Percentiles rank a stretch among this genome's conserved stretches.
These are phyloP conservation scores for Zygosaccharomyces bailii DNA, from an alignment of 805 yeast species.

Conservation along the genomic window DNA sequence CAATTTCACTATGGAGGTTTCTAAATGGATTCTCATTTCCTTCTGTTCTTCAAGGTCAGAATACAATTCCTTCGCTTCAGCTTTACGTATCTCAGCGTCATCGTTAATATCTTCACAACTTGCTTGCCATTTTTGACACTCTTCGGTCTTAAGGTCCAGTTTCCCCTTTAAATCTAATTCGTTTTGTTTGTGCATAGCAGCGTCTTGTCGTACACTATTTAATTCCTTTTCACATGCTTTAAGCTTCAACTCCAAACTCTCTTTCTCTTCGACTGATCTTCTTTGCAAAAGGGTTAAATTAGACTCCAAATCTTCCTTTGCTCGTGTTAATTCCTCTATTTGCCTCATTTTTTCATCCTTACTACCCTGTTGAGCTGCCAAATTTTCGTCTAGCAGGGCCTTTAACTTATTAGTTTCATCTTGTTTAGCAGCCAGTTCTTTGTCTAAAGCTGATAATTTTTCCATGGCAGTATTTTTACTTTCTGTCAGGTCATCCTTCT, in stretches of 20 bases:
- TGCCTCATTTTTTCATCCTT: slow-evolving; percentile 14
- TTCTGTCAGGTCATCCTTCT: not conserved
- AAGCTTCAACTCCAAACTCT: slow-evolving; percentile 4
- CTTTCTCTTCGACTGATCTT: slow-evolving; percentile 12
- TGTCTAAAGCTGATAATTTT: slow-evolving; percentile 4
- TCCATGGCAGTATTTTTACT: slow-evolving; percentile 4
- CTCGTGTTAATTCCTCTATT: slow-evolving; percentile 11
- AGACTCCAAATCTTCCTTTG: slow-evolving; percentile 13
- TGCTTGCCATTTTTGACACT: slow-evolving; percentile 19
- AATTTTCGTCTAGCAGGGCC: slow-evolving; percentile 9
- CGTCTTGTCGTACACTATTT: slow-evolving; percentile 11
- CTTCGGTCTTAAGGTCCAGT: slow-evolving; percentile 16
- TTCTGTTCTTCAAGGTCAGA: slow-evolving; percentile 35
- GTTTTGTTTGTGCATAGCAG: not conserved
- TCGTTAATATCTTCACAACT: slow-evolving; percentile 31
- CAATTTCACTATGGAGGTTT: slow-evolving; percentile 35
- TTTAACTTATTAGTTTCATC: slow-evolving; percentile 10
- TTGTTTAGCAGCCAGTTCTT: slow-evolving; percentile 8
- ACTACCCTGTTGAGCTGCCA: slow-evolving; percentile 10
- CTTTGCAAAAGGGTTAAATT: slow-evolving; percentile 10
- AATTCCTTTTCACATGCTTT: slow-evolving; percentile 3
- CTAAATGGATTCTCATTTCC: slow-evolving; percentile 23
- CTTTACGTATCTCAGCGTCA: slow-evolving; percentile 38
- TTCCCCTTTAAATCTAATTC: slow-evolving; percentile 18
- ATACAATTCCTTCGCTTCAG: slow-evolving; percentile 37